phyloP scores from a whole-genome alignment of 805 yeast genomes.

The Wickerhamiella brachini region DNA sequence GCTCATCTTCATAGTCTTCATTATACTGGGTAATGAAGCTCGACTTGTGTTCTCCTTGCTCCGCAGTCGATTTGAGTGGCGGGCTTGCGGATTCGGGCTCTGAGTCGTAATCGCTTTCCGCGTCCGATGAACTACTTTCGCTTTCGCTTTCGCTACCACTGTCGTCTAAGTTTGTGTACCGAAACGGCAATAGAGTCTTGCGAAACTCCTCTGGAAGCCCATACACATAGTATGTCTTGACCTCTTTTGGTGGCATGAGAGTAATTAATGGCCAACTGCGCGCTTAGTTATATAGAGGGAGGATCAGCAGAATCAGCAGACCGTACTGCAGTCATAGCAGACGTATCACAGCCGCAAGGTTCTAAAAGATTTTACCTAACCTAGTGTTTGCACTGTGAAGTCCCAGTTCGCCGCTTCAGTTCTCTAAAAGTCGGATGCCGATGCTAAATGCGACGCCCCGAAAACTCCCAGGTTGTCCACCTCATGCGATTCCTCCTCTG shows the following conservation, averaged over 20 bases:
- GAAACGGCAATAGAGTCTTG: neutral
- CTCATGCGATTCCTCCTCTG: too few relatives aligned
- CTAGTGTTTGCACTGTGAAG: too few relatives aligned
- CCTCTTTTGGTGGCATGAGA: neutral
- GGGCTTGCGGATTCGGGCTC: slow-evolving; percentile 18
- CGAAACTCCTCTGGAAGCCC: neutral
- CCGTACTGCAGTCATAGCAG: too few relatives aligned
- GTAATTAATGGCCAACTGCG: neutral
- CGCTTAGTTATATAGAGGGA: neutral
- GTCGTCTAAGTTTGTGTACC: neutral
- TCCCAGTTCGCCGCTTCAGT: too few relatives aligned
- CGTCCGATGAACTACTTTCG: slow-evolving; percentile 12
- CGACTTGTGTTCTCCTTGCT: slow-evolving; percentile 18
- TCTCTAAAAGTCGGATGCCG: too few relatives aligned
- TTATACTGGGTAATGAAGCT: slow-evolving; percentile 38
- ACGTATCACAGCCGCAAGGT: too few relatives aligned
- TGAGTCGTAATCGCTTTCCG: slow-evolving; percentile 19
- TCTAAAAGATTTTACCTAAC: too few relatives aligned
- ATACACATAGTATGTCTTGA: neutral
- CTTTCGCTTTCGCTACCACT: neutral
- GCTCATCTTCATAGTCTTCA: slow-evolving; percentile 9
- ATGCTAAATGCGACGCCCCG: too few relatives aligned
- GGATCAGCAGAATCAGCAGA: too few relatives aligned
- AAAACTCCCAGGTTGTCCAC: too few relatives aligned
- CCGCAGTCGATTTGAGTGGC: neutral